Base-by-base conservation (phyloP, 2,329 filamentous ascomycete genomes). In the Aspergillus nomiae region DNA sequence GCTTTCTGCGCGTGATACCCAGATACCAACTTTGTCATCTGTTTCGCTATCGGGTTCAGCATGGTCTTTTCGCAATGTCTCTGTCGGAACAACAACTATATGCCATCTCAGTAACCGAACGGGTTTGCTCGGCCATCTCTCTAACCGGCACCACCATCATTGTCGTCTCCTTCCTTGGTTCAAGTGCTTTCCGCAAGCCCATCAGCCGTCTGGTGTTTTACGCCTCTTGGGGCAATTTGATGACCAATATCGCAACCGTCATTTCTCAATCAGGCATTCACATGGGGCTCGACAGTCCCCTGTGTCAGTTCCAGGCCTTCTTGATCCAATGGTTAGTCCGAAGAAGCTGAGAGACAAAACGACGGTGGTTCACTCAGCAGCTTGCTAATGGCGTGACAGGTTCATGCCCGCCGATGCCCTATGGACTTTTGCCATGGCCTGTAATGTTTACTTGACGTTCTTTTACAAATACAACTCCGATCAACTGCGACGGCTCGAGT, bases 201-300 rank as follows among this genome's bases (percentile, higher is more conserved):
- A 93, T 95, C 79, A 95, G 95, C 73, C 85, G 92, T 21, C 83
- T 96, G 0, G 89, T 94, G 11, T 94, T 96, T 76, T 95, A 90
- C 74, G 92, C 92, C 8, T 90, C 90, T 0, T 90, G 92, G 72
- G 92, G 92, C 10, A 96, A 96, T 71, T 83, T 94, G 69, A 82
- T 93, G 77, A 87, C 87, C 65, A 94, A 92, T 74, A 84, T 92
- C 21, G 91, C 89, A 1, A 93, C 92, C 0, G 77, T 94, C 38
- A 91, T 94, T 71, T 88, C 90, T 0, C 84, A 85, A 41, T 82
- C 84, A 1, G 90, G 87, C 45, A 78, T 92, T 8, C 67, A 72
- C 2, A 71, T 80, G 10, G 77, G 82, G 1, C 66, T 78, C 19
- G 84, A 83, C 0, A 82, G 83, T 16, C 82, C 85, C 2, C 77